Evolutionary conservation across 495 filamentous ascomycete species (phyloP).

Genomic region (Penicillium turbatum): DNA sequence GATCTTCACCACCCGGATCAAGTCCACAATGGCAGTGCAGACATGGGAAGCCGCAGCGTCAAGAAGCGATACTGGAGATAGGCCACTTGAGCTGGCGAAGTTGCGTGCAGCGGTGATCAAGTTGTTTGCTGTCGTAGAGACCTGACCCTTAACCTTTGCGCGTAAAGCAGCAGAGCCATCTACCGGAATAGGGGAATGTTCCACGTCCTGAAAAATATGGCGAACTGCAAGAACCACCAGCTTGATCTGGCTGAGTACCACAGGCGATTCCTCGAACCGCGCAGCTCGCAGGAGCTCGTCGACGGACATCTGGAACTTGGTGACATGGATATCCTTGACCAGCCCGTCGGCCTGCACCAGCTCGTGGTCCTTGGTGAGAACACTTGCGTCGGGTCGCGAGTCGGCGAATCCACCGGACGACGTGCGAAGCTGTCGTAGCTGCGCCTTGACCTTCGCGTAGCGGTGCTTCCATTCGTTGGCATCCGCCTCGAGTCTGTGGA

Average conservation of each 20-base stretch:
- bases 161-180: slow-evolving; percentile 41
- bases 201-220: slow-evolving; percentile 73
- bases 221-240: slow-evolving; percentile 73
- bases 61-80: slow-evolving; percentile 91
- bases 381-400: slow-evolving; percentile 55
- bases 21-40: slow-evolving; percentile 76
- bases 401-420: slow-evolving; percentile 71
- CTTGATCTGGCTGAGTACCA: slow-evolving; percentile 77
- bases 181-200: slow-evolving; percentile 46
- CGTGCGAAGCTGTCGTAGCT: slow-evolving; percentile 74
- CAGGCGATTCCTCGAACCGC: slow-evolving; percentile 63
- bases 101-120: slow-evolving; percentile 92
- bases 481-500: slow-evolving; percentile 72
- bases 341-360: slow-evolving; percentile 69
- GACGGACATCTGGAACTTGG: slow-evolving; percentile 90
- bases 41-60: slow-evolving; percentile 96
- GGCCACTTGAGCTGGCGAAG: slow-evolving; percentile 70
- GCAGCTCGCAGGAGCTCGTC: slow-evolving; percentile 84
- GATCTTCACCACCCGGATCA: slow-evolving; percentile 80
- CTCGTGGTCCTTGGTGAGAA: slow-evolving; percentile 62
- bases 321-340: slow-evolving; percentile 87
- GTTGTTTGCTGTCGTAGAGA: slow-evolving; percentile 91
- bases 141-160: slow-evolving; percentile 66
- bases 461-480: slow-evolving; percentile 84
- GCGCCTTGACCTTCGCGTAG: slow-evolving; percentile 81